These are phyloP conservation scores for Xenoacremonium recifei DNA, from an alignment of 2,329 filamentous ascomycete species.

Conservation along the genomic window DNA sequence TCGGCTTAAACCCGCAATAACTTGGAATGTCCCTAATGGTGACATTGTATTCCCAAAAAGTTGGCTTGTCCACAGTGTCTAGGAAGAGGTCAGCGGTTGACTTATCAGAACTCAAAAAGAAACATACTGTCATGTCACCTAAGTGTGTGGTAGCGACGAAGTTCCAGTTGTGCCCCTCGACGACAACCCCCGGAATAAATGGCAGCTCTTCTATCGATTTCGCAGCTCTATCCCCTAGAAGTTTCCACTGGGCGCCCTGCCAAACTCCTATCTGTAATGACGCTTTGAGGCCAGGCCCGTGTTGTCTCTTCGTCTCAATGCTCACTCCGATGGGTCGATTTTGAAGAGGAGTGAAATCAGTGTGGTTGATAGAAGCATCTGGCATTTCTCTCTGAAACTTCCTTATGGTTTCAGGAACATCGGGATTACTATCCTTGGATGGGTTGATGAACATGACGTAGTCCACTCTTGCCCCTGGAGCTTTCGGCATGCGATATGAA, in stretches of 20 bases:
- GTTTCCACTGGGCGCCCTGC: constrained; percentile 8
- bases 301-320: constrained; percentile 8
- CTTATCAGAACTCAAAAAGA: background rate
- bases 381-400: background rate
- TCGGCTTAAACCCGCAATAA: background rate
- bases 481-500: background rate
- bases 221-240: background rate
- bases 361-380: constrained; percentile 6
- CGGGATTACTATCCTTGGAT: background rate
- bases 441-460: constrained; percentile 6
- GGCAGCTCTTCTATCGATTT: background rate
- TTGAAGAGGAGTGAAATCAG: constrained; percentile 2
- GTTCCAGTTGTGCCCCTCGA: constrained; percentile 10
- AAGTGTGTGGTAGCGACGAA: constrained; percentile 5
- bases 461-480: constrained; percentile 3
- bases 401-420: background rate
- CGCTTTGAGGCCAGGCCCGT: constrained; percentile 1
- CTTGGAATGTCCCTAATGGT: background rate
- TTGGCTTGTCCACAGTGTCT: background rate
- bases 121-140: constrained; percentile 7
- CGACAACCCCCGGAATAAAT: constrained; percentile 8
- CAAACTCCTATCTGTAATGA: constrained; percentile 5
- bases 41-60: background rate
- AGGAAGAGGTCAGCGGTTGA: background rate
- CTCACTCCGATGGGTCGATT: constrained; percentile 4